Percentiles rank a stretch among this genome's conserved stretches.
phyloP scores from a whole-genome alignment of 2,329 filamentous ascomycete genomes.

The Sporothrix brunneoviolacea region DNA sequence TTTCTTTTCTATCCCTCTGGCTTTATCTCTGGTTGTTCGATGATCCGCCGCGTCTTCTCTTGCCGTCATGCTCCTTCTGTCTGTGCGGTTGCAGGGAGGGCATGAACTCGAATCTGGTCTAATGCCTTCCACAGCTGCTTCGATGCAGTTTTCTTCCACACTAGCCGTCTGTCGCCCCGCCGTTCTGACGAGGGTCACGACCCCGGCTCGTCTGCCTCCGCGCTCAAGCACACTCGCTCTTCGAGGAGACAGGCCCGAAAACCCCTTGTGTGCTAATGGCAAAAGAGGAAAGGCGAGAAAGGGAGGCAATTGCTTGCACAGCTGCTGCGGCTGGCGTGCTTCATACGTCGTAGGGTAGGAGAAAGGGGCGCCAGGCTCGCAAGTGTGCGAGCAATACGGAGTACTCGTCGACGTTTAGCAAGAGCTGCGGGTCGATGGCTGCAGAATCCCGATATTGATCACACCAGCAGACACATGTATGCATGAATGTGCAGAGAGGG shows the following conservation, averaged over 20 bases:
- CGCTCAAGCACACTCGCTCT: not conserved
- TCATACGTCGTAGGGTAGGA: no score
- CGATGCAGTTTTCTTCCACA: constrained; percentile 5
- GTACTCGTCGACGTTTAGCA: no score
- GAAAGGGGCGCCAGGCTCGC: no score
- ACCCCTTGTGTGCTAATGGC: not conserved
- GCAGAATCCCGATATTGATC: no score
- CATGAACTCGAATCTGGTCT: constrained; percentile 9
- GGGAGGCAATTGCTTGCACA: not conserved
- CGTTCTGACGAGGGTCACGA: not conserved
- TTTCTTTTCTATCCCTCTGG: not conserved
- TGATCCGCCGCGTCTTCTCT: not conserved
- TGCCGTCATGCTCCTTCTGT: constrained; percentile 2
- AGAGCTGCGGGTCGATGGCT: no score
- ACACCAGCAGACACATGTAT: no score
- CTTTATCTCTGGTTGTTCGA: not conserved
- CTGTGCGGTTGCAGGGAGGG: constrained; percentile 14
- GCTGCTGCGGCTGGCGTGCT: no score
- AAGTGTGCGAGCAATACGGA: no score
- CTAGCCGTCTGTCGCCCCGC: not conserved
- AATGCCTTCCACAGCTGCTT: constrained; percentile 10
- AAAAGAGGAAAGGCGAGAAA: not conserved
- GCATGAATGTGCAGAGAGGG: no score
- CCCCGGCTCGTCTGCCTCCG: not conserved
- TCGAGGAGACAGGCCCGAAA: not conserved